Conservation (phyloP, 2,329 filamentous ascomycete species). For the Coniochaeta sp. region DNA sequence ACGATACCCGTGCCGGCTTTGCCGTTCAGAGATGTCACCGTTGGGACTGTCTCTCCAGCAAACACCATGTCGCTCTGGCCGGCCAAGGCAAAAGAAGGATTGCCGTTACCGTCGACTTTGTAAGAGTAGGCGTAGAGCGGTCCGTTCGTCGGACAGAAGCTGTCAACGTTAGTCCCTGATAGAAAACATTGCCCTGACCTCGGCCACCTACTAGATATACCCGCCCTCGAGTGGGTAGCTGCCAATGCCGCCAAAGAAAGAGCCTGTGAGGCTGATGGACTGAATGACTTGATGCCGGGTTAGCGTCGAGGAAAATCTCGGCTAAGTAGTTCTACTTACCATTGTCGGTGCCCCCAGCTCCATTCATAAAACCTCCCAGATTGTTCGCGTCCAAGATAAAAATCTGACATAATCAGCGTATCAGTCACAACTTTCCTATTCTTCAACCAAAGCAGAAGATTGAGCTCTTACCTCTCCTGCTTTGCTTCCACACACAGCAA, state of each 20-base stretch:
- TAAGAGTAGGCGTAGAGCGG: constrained; percentile 25
- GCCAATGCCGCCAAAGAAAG: constrained; percentile 27
- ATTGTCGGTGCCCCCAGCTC: constrained; percentile 23
- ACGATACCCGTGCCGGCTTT: constrained; percentile 24
- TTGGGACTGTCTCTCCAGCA: constrained; percentile 25
- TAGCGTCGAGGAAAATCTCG: no score
- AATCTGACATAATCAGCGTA: constrained; percentile 13
- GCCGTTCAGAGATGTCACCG: constrained; percentile 25
- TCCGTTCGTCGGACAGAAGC: constrained; percentile 23
- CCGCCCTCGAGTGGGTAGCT: constrained; percentile 34
- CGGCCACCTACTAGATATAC: constrained; percentile 25
- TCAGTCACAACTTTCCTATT: no score
- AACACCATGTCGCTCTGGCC: constrained; percentile 20
- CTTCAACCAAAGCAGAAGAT: no score
- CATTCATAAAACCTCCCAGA: constrained; percentile 28
- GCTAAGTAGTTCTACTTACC: background rate
- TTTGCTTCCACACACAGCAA: constrained; percentile 30
- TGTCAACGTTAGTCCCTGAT: background rate
- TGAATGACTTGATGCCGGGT: constrained; percentile 26
- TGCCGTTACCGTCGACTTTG: constrained; percentile 15
- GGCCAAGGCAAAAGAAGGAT: constrained; percentile 22
- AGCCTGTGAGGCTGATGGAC: constrained; percentile 11
- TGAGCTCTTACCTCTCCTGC: constrained; percentile 14
- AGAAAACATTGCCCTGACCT: no score
- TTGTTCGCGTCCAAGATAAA: constrained; percentile 32